Evolutionary conservation across 2,329 filamentous ascomycete species (phyloP).

Genomic region (Pseudocercospora ulei): DNA sequence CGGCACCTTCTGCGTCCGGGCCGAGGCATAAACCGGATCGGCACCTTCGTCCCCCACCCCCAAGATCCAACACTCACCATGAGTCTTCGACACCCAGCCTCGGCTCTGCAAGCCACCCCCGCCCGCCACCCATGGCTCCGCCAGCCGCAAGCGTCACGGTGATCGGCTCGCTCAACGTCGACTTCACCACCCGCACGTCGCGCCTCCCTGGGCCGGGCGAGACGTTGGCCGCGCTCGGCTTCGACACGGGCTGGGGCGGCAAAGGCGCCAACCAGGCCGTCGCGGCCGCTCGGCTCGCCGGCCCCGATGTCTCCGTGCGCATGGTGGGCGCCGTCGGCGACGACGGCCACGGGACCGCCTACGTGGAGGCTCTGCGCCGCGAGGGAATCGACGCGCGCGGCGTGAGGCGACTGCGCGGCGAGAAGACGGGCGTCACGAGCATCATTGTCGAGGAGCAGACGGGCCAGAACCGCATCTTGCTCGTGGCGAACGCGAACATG

Average conservation of each 20-base stretch:
- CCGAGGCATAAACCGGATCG: too few relatives aligned
- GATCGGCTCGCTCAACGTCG: slow-evolving; percentile 87
- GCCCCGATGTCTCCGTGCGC: slow-evolving; percentile 36
- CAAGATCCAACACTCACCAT: too few relatives aligned
- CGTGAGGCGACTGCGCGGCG: slow-evolving; percentile 36
- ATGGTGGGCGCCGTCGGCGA: slow-evolving; percentile 46
- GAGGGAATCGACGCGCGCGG: slow-evolving; percentile 39
- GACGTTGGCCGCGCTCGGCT: slow-evolving; percentile 69
- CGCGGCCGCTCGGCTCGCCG: slow-evolving; percentile 28
- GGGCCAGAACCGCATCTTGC: slow-evolving; percentile 44
- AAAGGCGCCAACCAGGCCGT: slow-evolving; percentile 96
- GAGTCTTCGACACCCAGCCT: neutral
- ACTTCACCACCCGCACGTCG: slow-evolving; percentile 78
- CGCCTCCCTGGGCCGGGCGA: slow-evolving; percentile 78
- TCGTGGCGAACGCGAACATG: slow-evolving; percentile 42
- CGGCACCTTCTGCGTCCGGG: too few relatives aligned
- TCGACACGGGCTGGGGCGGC: slow-evolving; percentile 72
- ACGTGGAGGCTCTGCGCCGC: slow-evolving; percentile 37
- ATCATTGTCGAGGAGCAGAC: slow-evolving; percentile 43
- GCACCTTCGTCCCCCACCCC: too few relatives aligned
- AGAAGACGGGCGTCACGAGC: slow-evolving; percentile 43
- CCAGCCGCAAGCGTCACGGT: slow-evolving; percentile 50
- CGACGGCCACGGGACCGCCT: slow-evolving; percentile 38
- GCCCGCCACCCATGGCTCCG: slow-evolving; percentile 6
- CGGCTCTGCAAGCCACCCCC: too few relatives aligned